phyloP scores from a whole-genome alignment of 139 green algal genomes.

The Picochlorum sp. region DNA sequence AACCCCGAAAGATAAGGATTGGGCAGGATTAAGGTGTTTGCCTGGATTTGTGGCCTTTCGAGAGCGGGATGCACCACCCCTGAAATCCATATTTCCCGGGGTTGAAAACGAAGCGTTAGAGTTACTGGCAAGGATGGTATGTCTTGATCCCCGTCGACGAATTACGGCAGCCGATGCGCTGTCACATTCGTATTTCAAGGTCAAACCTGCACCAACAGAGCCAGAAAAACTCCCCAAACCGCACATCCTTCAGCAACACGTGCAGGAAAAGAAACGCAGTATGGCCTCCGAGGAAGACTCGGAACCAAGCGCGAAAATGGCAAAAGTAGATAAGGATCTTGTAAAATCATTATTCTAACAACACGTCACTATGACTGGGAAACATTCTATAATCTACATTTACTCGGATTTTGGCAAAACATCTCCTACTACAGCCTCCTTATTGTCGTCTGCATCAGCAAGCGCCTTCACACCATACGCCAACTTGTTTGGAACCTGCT shows the following conservation, averaged over 20 bases:
- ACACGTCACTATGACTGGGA: not conserved
- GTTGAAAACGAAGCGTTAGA: conserved; percentile 58
- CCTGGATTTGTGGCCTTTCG: conserved; percentile 54
- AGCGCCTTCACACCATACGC: conserved; percentile 58
- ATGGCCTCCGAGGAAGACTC: not conserved
- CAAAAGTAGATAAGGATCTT: conserved; percentile 4
- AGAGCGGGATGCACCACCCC: conserved; percentile 29
- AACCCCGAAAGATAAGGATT: conserved; percentile 56
- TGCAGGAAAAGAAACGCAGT: not conserved
- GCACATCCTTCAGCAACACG: not conserved
- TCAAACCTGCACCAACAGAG: conserved; percentile 43
- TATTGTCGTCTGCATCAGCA: conserved; percentile 65
- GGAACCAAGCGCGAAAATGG: not conserved
- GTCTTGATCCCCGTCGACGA: conserved; percentile 36
- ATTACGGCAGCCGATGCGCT: conserved; percentile 55
- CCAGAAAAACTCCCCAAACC: conserved; percentile 40
- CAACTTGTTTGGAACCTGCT: conserved; percentile 63
- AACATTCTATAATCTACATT: conserved; percentile 1
- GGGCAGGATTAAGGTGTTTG: conserved; percentile 51
- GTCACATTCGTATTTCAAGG: conserved; percentile 64
- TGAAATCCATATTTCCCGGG: conserved; percentile 48
- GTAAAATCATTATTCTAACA: conserved; percentile 4
- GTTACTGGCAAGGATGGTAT: conserved; percentile 38
- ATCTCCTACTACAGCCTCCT: conserved; percentile 40
- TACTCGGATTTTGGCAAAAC: conserved; percentile 10